Base-by-base conservation (phyloP, 2,329 filamentous ascomycete genomes). In the Eurotiales sp. region DNA sequence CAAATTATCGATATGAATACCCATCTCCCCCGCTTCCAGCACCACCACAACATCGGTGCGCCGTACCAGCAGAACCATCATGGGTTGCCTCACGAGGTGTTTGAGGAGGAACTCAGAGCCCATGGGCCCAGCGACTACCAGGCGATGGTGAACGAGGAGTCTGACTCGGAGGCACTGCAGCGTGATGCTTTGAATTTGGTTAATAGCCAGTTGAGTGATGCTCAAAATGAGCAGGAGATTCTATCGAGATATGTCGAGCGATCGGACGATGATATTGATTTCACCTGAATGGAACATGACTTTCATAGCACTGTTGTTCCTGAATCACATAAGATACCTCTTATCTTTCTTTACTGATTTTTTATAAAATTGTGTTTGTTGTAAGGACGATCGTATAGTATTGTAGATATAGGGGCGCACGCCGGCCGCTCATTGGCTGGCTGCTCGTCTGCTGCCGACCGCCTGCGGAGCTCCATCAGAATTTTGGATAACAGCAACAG, bases 1-100 rank as follows among this genome's bases (percentile, higher is more conserved):
- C 80, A 81, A 32, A 81, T 85, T 43, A 83, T 84, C 56, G 75
- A 77, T 56, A 67, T 77, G 23, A 69, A 75, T 40, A 64, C 72
- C 29, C 72, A 75, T 47, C 63, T 76, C 3, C 62, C 69, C 27
- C 62, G 69, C 17, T 72, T 70, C 42, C 69, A 69, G 46, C 62
- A 69, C 19, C 69, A 72, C 43, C 67, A 66, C 45, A 56, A 62
- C 32, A 69, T 72, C 52, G 29, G 57, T 8, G 62, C 68, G 48
- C 64, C 64, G 1, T 72, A 70, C 52, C 59, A 61, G 3, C 64
- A 67, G 17, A 59, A 58, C 5, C 49, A 70, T 32, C 49, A 70
- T 32, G 59, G 53, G 36, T 55, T 72, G 44, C 58, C 61, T 19
- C 61, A 66, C 37, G 53, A 63, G 4, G 65, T 61, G 40, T 72